A percentile compares a stretch with the other conserved stretches of the same genome.
phyloP scores from a whole-genome alignment of 2,329 filamentous ascomycete species.

The Cordyceps pruinosa region DNA sequence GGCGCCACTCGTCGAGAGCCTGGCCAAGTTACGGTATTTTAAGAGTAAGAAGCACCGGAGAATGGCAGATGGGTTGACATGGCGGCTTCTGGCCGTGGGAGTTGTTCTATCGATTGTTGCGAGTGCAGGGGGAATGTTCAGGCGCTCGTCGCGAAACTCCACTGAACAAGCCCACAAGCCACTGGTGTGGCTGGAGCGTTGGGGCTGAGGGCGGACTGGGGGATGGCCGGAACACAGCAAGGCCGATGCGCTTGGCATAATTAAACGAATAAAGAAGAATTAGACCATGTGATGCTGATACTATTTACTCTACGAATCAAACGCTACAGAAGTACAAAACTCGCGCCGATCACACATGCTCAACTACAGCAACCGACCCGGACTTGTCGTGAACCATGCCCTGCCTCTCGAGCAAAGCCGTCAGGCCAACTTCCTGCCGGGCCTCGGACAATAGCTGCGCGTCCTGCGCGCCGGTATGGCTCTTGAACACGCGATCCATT shows the following conservation, averaged over 20 bases:
- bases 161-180: not conserved
- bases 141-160: not conserved
- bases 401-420: not conserved
- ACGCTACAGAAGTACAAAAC: not conserved
- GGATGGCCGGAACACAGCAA: too few species aligned
- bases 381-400: constrained; percentile 7
- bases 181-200: not conserved
- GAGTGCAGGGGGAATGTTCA: not conserved
- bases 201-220: too few species aligned
- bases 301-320: too few species aligned
- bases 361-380: not conserved
- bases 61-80: not conserved
- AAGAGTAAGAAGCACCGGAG: not conserved
- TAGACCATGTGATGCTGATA: too few species aligned
- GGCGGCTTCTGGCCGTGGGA: not conserved
- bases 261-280: too few species aligned
- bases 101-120: not conserved
- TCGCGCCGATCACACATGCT: not conserved
- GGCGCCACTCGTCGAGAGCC: not conserved
- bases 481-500: constrained; percentile 45
- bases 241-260: too few species aligned
- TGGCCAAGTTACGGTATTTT: not conserved
- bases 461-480: constrained; percentile 26
- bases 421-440: constrained; percentile 20
- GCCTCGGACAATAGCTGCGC: constrained; percentile 19